phyloP scores from a whole-genome alignment of 768 basidiomycete genomes.

The Podaxis sp. region DNA sequence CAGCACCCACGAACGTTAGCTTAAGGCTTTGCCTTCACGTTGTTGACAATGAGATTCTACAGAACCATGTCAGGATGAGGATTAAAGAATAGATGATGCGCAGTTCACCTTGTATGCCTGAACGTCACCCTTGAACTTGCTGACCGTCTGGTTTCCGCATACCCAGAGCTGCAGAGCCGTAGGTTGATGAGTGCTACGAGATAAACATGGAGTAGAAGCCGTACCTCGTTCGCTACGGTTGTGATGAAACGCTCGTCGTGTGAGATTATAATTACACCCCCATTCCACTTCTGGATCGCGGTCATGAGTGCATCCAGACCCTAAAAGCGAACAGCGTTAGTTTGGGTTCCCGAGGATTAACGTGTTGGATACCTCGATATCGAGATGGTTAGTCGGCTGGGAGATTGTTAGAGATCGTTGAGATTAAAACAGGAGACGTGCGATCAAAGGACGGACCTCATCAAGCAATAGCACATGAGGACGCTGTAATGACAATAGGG shows the following conservation, averaged over 20 bases:
- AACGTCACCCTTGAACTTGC: conserved; percentile 88
- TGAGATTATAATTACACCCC: conserved; percentile 89
- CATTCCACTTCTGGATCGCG: conserved; percentile 79
- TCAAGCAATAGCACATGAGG: conserved; percentile 94
- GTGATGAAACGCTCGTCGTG: conserved; percentile 97
- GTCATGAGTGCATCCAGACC: conserved; percentile 95
- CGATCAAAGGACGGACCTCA: conserved; percentile 59
- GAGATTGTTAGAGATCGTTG: not conserved
- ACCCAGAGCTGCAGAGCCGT: conserved; percentile 75
- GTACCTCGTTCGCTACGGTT: conserved; percentile 79
- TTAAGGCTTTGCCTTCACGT: conserved; percentile 61
- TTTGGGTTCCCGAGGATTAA: conserved; percentile 1
- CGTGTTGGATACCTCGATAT: conserved; percentile 69
- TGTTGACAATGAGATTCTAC: conserved; percentile 75
- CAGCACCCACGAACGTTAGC: not conserved
- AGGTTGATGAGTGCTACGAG: conserved; percentile 16
- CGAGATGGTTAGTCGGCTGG: conserved; percentile 92
- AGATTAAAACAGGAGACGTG: conserved; percentile 7
- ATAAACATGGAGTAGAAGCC: conserved; percentile 18
- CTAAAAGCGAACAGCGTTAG: conserved; percentile 22
- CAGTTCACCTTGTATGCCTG: conserved; percentile 80
- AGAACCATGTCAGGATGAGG: not conserved
- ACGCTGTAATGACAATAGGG: conserved; percentile 77
- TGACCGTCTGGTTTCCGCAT: conserved; percentile 79
- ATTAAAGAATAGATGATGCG: conserved; percentile 1